Conservation (phyloP, 805 yeast genomes). For the Dipodascus albidus region DNA sequence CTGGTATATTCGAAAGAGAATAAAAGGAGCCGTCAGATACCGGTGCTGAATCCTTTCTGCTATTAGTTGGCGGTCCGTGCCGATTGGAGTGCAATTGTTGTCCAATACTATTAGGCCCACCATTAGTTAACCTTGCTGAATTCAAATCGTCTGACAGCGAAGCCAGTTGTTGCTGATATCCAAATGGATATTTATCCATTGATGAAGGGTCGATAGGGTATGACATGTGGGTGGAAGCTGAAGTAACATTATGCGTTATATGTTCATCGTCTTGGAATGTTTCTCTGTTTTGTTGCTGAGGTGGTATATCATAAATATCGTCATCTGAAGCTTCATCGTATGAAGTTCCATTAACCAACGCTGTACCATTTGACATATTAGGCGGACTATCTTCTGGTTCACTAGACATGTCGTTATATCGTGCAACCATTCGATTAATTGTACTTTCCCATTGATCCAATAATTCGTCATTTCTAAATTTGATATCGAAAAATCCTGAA, state of each 20-base stretch:
- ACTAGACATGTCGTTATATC: slow-evolving; percentile 12
- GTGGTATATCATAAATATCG: neutral
- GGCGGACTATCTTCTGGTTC: slow-evolving; percentile 10
- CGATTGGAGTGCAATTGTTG: neutral
- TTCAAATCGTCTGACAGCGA: neutral
- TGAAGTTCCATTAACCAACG: slow-evolving; percentile 10
- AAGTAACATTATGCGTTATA: neutral
- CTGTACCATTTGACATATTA: slow-evolving; percentile 1
- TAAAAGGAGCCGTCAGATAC: neutral
- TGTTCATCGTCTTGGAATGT: neutral
- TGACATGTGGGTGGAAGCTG: neutral
- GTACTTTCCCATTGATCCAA: slow-evolving; percentile 65
- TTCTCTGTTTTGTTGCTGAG: neutral
- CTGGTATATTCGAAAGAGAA: neutral
- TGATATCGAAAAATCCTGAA: slow-evolving; percentile 64
- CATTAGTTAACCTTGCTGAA: neutral
- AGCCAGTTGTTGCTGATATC: slow-evolving; percentile 2
- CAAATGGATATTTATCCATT: neutral
- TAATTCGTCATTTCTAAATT: slow-evolving; percentile 74
- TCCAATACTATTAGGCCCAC: neutral
- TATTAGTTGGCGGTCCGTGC: neutral
- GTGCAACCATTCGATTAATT: slow-evolving; percentile 18
- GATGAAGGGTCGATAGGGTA: neutral
- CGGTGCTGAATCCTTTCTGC: neutral
- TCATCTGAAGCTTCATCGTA: slow-evolving; percentile 10